Evolutionary conservation across 1,139 yeast genomes (phyloP).

Genomic region (Suhomyces chickasaworum): DNA sequence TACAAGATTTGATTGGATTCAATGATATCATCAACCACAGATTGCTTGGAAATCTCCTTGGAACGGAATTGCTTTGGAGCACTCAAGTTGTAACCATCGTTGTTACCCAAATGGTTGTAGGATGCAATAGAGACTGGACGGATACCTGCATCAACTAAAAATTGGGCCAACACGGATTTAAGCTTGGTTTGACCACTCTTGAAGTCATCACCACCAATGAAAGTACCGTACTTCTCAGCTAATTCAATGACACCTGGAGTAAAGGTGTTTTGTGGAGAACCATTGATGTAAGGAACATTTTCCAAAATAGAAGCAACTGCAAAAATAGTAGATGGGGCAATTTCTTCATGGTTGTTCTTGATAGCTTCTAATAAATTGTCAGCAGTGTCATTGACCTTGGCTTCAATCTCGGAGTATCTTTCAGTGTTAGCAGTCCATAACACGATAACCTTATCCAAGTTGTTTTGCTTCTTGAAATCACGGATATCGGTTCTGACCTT

Average conservation of each 20-base stretch:
- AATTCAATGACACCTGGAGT: slow-evolving; percentile 93
- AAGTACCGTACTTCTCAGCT: slow-evolving; percentile 74
- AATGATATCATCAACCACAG: slow-evolving; percentile 93
- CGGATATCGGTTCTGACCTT: slow-evolving; percentile 80
- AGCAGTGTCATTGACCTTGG: slow-evolving; percentile 86
- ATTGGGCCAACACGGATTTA: slow-evolving; percentile 94
- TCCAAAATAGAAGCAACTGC: slow-evolving; percentile 93
- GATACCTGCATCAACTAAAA: slow-evolving; percentile 95
- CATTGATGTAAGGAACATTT: slow-evolving; percentile 86
- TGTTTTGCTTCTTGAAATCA: slow-evolving; percentile 71
- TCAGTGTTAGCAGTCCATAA: slow-evolving; percentile 98
- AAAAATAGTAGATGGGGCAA: slow-evolving; percentile 88
- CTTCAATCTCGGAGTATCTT: slow-evolving; percentile 77
- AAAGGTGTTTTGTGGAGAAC: slow-evolving; percentile 96
- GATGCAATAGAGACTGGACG: slow-evolving; percentile 93
- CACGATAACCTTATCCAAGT: slow-evolving; percentile 83
- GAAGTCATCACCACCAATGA: slow-evolving; percentile 97
- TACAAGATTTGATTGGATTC: slow-evolving; percentile 85
- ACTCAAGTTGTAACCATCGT: slow-evolving; percentile 90
- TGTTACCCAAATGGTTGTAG: slow-evolving; percentile 94
- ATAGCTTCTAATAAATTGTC: slow-evolving; percentile 76
- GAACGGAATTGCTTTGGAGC: slow-evolving; percentile 94
- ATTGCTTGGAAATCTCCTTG: slow-evolving; percentile 90
- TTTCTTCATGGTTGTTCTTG: slow-evolving; percentile 77
- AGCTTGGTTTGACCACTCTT: slow-evolving; percentile 96